phyloP scores from a whole-genome alignment of 2,329 filamentous ascomycete genomes.

The Fusarium graminum region DNA sequence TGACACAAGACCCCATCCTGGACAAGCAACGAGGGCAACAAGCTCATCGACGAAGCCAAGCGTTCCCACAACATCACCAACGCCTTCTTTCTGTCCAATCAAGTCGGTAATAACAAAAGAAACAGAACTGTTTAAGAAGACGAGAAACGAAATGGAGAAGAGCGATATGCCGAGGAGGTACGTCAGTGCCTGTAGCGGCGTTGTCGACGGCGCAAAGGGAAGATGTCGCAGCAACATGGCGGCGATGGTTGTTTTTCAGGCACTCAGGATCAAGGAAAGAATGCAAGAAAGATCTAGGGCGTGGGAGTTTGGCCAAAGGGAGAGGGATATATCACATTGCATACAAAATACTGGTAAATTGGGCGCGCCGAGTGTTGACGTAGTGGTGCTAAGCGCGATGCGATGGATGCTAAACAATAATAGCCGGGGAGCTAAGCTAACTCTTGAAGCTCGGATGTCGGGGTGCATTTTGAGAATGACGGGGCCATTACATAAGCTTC shows the following conservation, averaged over 20 bases:
- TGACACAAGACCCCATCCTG: conserved; percentile 81
- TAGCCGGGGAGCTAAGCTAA: conserved; percentile 20
- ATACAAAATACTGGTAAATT: conserved; percentile 12
- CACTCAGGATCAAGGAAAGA: neutral
- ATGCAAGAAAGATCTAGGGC: conserved; percentile 3
- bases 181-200: conserved; percentile 72
- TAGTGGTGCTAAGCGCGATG: conserved; percentile 33
- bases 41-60: conserved; percentile 88
- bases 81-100: conserved; percentile 77
- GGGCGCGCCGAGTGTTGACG: conserved; percentile 34
- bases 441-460: conserved; percentile 35
- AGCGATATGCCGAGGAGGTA: conserved; percentile 87
- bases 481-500: conserved; percentile 43
- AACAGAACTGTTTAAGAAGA: conserved; percentile 87
- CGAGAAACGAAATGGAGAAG: conserved; percentile 89
- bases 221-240: conserved; percentile 60
- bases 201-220: conserved; percentile 72
- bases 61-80: conserved; percentile 86
- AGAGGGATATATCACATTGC: conserved; percentile 39
- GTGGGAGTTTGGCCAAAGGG: conserved; percentile 6
- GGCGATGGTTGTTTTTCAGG: conserved; percentile 1
- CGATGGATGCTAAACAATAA: conserved; percentile 31
- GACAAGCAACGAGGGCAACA: conserved; percentile 83
- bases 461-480: conserved; percentile 27
- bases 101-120: conserved; percentile 89